Base-by-base conservation (phyloP, 345 rosid genomes). In the Eucalyptus fibrosa region DNA sequence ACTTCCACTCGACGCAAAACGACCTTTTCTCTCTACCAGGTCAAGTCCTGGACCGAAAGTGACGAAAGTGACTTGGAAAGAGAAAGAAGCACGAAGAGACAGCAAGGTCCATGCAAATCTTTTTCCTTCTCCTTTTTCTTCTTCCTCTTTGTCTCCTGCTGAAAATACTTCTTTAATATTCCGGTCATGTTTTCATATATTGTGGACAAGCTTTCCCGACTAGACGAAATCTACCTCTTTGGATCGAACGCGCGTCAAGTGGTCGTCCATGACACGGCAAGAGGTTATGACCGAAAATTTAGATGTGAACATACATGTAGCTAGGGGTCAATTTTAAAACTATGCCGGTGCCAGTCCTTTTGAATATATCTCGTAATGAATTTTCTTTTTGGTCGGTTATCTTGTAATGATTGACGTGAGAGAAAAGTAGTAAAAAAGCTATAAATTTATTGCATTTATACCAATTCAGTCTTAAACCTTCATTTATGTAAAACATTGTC, bases 391-490 rank as follows among this genome's bases (percentile, higher is more conserved):
- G 49, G 49, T 47, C 49, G 49, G 49, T 47, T 47, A 55, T 55
- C 60, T 55, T 5, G 21, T 7, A 56, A 56, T 56, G 5, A 56
- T 56, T 56, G 30, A 23, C 13, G 0, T 1, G 56, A 17, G 23
- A 53, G 9, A 19, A 53, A 53, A 53, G 9, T 53, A 53, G 4
- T 7, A 7, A 51, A 51, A 51, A 18, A 51, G 56, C 2, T 13
- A 51, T 51, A 51, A 0, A 51, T 19, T 7, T 51, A 51, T 18
- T 51, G 4, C 0, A 51, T 51, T 51, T 51, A 19, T 51, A 51
- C 0, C 1, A 7, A 51, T 51, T 51, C 4, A 51, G 2, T 51
- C 4, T 51, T 51, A 51, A 53, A 53, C 1, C 0, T 53, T 53
- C 18, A 50, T 50, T 14, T 50, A 15, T 50, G 51, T 50, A 18